Percentiles rank a stretch among this genome's conserved stretches.
phyloP scores from a whole-genome alignment of 164 flowering plant genomes.

The Umbellularia californica region DNA sequence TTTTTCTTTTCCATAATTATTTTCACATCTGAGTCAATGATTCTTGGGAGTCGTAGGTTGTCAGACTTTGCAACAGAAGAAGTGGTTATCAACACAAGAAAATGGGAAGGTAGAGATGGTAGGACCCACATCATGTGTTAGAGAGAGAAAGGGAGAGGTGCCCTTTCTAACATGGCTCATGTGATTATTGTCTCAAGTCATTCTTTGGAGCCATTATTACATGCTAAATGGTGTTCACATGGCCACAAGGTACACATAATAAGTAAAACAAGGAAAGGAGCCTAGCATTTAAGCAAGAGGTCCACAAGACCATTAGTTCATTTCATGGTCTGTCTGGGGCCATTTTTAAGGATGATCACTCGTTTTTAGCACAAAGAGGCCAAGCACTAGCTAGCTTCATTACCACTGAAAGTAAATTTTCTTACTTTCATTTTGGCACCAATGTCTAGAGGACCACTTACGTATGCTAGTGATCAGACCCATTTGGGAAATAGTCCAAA shows the following conservation, averaged over 20 bases:
- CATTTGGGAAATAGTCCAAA: no score
- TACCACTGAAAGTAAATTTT: no score
- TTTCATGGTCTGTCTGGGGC: no score
- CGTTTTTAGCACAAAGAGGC: no score
- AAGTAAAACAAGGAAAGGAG: no score
- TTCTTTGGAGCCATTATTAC: not conserved
- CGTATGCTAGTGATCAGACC: no score
- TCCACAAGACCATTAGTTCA: no score
- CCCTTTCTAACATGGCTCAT: not conserved
- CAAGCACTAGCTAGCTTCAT: no score
- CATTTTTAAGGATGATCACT: no score
- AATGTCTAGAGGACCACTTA: no score
- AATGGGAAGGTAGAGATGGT: constrained; percentile 1
- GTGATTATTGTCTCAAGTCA: not conserved
- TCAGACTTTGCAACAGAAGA: not conserved
- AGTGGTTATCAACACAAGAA: not conserved
- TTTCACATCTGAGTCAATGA: not conserved
- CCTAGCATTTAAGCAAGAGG: no score
- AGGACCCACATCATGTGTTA: not conserved
- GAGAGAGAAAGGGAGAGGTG: constrained; percentile 1
- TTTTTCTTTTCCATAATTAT: not conserved
- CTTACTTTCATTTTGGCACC: no score
- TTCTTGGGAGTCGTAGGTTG: not conserved
- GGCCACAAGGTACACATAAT: not conserved
- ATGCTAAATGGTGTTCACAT: not conserved